Percentiles rank a stretch among this genome's conserved stretches.
These are phyloP conservation scores for Colletotrichum chlorophyti DNA, from an alignment of 2,329 filamentous ascomycete species.

Conservation along the genomic window DNA sequence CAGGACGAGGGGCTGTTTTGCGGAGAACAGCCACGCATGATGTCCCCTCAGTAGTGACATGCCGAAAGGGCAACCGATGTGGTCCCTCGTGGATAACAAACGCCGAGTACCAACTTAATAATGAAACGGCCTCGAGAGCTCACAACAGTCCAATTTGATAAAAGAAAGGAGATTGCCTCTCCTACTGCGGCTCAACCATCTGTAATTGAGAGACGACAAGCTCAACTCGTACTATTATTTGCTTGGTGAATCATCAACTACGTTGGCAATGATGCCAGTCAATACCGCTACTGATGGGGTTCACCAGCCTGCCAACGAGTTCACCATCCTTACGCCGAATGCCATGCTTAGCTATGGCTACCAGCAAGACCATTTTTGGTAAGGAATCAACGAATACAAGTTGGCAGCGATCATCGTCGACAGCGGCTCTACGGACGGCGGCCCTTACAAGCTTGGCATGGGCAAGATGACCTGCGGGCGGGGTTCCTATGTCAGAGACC, in stretches of 20 bases:
- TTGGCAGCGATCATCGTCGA: constrained; percentile 44
- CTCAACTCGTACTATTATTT: too few relatives aligned
- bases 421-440: constrained; percentile 43
- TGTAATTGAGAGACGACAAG: too few relatives aligned
- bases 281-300: neutral
- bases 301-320: neutral
- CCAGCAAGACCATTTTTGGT: constrained; percentile 37
- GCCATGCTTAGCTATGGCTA: constrained; percentile 59
- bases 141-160: too few relatives aligned
- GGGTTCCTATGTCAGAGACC: constrained; percentile 48
- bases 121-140: too few relatives aligned
- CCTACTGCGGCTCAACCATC: too few relatives aligned
- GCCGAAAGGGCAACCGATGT: too few relatives aligned
- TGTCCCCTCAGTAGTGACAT: too few relatives aligned
- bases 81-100: too few relatives aligned
- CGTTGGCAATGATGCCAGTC: neutral
- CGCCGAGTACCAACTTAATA: too few relatives aligned
- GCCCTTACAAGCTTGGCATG: constrained; percentile 48
- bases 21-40: too few relatives aligned
- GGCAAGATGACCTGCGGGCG: constrained; percentile 47
- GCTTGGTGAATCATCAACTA: neutral
- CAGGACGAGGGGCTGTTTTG: too few relatives aligned
- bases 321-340: constrained; percentile 48
- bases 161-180: too few relatives aligned
- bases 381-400: constrained; percentile 36